Evolutionary conservation across 164 flowering plant species (phyloP).

Genomic region (Magnolia changhungtana): DNA sequence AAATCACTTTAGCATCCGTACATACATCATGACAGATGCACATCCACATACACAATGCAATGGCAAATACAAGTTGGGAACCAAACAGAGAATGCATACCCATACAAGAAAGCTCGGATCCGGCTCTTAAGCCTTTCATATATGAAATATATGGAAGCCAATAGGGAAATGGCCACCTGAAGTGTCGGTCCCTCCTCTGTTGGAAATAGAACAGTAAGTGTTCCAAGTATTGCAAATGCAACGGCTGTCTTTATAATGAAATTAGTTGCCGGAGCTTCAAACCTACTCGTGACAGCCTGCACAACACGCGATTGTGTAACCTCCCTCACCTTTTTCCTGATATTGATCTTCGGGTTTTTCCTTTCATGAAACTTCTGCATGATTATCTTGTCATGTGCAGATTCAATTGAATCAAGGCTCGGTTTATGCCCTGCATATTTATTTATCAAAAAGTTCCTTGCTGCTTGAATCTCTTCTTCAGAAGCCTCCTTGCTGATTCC

Average conservation of each 20-base stretch:
- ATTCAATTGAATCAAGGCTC: conserved; percentile 89
- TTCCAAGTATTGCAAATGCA: conserved; percentile 69
- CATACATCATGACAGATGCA: background rate
- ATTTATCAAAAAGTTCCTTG: conserved; percentile 80
- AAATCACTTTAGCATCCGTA: background rate
- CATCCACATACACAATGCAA: background rate
- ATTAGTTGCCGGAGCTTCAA: conserved; percentile 64
- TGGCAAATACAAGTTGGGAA: background rate
- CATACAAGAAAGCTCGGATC: conserved; percentile 71
- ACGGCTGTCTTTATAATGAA: conserved; percentile 64
- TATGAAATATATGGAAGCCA: conserved; percentile 74
- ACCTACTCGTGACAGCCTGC: conserved; percentile 64
- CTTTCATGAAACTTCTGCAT: conserved; percentile 92
- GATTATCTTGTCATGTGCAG: conserved; percentile 94
- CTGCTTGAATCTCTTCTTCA: conserved; percentile 92
- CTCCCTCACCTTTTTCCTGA: conserved; percentile 81
- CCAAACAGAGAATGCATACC: conserved; percentile 45
- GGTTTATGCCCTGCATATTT: conserved; percentile 83
- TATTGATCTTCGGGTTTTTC: conserved; percentile 75
- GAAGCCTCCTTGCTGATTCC: conserved; percentile 93
- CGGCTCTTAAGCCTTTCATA: conserved; percentile 69
- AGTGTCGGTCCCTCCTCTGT: conserved; percentile 97
- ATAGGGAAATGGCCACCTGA: conserved; percentile 82
- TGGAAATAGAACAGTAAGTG: conserved; percentile 78
- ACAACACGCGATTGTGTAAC: conserved; percentile 60